Evolutionary conservation across 2,329 filamentous ascomycete genomes (phyloP), one percentile per base, ranked within the genome.

Genomic region (Aspergillus sp.): DNA sequence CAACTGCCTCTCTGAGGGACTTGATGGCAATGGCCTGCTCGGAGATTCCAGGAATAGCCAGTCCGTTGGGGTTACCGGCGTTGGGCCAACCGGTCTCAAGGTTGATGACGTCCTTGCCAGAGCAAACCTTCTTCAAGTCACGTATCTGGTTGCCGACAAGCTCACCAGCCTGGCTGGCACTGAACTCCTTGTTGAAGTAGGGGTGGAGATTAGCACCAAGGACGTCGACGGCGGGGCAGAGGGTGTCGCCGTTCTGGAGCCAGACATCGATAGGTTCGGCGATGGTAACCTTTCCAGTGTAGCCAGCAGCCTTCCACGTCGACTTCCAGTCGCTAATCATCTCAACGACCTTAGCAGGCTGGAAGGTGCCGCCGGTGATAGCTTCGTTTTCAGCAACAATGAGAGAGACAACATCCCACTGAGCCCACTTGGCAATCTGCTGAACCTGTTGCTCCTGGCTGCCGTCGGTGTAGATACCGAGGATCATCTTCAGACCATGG

Each of bases 41-140:
- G n/a, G n/a, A n/a, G n/a, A n/a, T n/a, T n/a, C n/a, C n/a, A n/a
- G n/a, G n/a, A n/a, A n/a, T n/a, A n/a, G n/a, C n/a, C n/a, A n/a
- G n/a, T n/a, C n/a, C n/a, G n/a, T n/a, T n/a, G n/a, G n/a, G n/a
- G n/a, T 75, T 68, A 72, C 93, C 93, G 7, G 73, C 65, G 54
- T 80, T 87, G 64, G 93, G 93, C 92, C 93, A 98, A 69, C 93
- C 93, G 57, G 89, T 90, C 87, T 98, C 93, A 66, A 96, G 82
- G 79, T 93, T 91, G 81, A 91, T 86, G 65, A 87, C 88, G 39
- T 84, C 78, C 81, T 90, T 90, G 72, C 83, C 84, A 41, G 81
- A 73, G 85, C 93, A 98, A 67, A 91, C 79, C 66, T 75, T 73
- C 72, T 86, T 78, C 62, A 96, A 87, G 64, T 90, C 81, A 47